phyloP scores from a whole-genome alignment of 2,329 filamentous ascomycete genomes.

The Periconia digitata region DNA sequence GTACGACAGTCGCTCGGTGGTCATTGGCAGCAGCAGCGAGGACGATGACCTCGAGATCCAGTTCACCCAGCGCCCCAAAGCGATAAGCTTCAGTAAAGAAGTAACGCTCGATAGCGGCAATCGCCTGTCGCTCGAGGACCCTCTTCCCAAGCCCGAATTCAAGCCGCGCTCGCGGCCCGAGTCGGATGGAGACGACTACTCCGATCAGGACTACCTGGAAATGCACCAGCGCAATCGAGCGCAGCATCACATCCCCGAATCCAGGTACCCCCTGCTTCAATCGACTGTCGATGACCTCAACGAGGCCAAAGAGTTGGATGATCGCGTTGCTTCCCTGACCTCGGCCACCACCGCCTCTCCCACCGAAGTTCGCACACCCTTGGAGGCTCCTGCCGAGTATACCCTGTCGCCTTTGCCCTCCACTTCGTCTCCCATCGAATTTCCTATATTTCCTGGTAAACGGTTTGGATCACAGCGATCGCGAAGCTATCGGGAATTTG shows the following conservation, averaged over 20 bases:
- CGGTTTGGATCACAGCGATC: slow-evolving; percentile 31
- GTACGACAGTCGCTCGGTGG: slow-evolving; percentile 20
- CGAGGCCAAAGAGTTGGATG: slow-evolving; percentile 24
- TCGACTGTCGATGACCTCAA: slow-evolving; percentile 37
- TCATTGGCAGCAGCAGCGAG: slow-evolving; percentile 27
- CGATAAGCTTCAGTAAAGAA: slow-evolving; percentile 45
- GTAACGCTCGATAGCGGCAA: slow-evolving; percentile 46
- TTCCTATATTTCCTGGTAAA: slow-evolving; percentile 29
- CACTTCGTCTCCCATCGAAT: slow-evolving; percentile 39
- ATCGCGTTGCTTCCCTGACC: slow-evolving; percentile 45
- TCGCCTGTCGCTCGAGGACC: slow-evolving; percentile 40
- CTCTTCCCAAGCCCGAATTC: slow-evolving; percentile 35
- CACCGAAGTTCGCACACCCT: slow-evolving; percentile 43
- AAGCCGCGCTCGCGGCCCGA: slow-evolving; percentile 21
- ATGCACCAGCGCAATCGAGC: slow-evolving; percentile 25
- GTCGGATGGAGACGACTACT: slow-evolving; percentile 32
- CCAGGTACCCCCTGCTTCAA: slow-evolving; percentile 39
- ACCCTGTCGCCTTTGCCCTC: slow-evolving; percentile 36
- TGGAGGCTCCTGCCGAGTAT: slow-evolving; percentile 37
- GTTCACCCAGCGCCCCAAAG: slow-evolving; percentile 38
- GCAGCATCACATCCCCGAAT: slow-evolving; percentile 25
- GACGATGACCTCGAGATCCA: slow-evolving; percentile 28
- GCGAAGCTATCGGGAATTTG: slow-evolving; percentile 35
- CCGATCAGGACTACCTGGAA: slow-evolving; percentile 37
- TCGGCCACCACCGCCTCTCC: slow-evolving; percentile 47